Base-by-base conservation (phyloP, 768 basidiomycete genomes). In the Panellus pusillus region DNA sequence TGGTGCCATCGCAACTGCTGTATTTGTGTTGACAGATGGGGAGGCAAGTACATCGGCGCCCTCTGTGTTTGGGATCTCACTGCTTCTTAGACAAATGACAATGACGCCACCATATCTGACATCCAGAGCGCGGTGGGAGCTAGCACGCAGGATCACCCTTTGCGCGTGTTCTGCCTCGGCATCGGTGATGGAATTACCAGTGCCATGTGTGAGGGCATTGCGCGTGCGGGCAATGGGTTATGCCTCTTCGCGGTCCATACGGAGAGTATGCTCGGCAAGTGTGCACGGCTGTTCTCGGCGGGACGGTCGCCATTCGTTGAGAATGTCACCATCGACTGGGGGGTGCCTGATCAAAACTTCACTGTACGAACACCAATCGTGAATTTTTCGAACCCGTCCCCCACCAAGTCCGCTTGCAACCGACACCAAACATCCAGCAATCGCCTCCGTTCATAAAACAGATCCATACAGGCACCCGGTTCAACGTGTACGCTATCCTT, bases 21-120 rank as follows among this genome's bases (percentile, higher is more conserved):
- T 83, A 8, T 83, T 86, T 55, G 64, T 86, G 13, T 67, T 87
- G 28, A 87, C 85, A 2, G 85, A 84, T 52, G 84, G 84, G 15
- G 65, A 75, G 46, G 74, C 81, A 24, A 1, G 70, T 44, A 15
- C 17, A 18, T 13, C 19, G 32, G 27, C 18, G 5, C 36, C 4
- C 18, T 48, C 54, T 24, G 9, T n/a, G 5, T 20, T 14, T 6
- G 2, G 24, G 24, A 6, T 37, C 35, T 20, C 9, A 4, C 36
- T 40, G 20, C 32, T 24, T 29, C 19, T 19, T 40, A 72, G 68
- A 62, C 52, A 19, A 40, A 49, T 17, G 61, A 70, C 17, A 27
- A 42, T 0, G 57, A 72, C 15, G 35, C 50, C 1, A 57, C 72
- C 8, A 50, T 63, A 15, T 38, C 47, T 3, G 55, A 60, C 3